phyloP scores from a whole-genome alignment of 257 asterid species.

The Catharanthus roseus region DNA sequence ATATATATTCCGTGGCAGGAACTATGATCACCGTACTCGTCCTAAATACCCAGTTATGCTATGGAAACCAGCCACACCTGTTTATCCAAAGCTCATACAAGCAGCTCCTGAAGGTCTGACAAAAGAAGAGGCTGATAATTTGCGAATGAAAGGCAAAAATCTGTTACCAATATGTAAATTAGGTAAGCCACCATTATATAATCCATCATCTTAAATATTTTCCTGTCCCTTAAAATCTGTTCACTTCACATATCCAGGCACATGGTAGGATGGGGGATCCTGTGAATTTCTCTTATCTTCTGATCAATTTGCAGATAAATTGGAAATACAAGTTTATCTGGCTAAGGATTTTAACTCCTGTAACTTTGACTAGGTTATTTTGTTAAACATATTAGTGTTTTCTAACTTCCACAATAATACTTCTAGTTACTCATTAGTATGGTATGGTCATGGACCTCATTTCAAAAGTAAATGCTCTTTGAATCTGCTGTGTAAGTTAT shows the following conservation, averaged over 20 bases:
- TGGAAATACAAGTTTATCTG: background rate
- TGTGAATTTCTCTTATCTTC: background rate
- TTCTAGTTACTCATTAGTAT: background rate
- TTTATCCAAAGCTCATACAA: slow-evolving; percentile 96
- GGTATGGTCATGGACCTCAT: too few relatives aligned
- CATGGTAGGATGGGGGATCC: background rate
- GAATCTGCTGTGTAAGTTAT: background rate
- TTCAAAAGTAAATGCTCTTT: background rate
- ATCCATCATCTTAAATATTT: background rate
- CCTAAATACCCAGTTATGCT: slow-evolving; percentile 86
- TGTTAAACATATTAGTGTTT: background rate
- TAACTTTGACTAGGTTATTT: background rate
- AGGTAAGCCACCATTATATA: slow-evolving; percentile 33
- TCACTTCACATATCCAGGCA: background rate
- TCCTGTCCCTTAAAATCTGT: background rate
- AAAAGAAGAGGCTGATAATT: slow-evolving; percentile 72
- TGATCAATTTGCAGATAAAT: background rate
- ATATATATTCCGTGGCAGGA: slow-evolving; percentile 89
- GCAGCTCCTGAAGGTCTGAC: slow-evolving; percentile 94
- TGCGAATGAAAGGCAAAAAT: slow-evolving; percentile 63
- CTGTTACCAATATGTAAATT: slow-evolving; percentile 79
- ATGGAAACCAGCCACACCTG: slow-evolving; percentile 98
- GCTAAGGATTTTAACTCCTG: background rate
- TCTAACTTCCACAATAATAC: background rate
- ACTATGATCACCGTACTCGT: slow-evolving; percentile 67